Base-by-base conservation (phyloP, 257 asterid species). In the Solanum chiquidenum region DNA sequence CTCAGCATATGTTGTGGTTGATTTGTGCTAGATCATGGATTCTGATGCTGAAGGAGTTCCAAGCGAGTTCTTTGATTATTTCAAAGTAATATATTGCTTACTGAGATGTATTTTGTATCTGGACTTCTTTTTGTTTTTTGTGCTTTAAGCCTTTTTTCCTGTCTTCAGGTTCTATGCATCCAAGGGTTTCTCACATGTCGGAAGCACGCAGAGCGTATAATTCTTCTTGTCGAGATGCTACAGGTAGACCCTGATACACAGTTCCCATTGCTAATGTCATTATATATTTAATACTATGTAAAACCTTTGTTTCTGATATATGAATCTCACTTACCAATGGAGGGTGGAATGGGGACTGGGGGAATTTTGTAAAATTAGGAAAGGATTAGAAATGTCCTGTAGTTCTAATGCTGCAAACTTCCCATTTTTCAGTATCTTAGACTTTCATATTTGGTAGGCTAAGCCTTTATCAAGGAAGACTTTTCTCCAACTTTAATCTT, bases 41-140 rank as follows among this genome's bases (percentile, higher is more conserved):
- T 97, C 99, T 86, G 99, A 97, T 90, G 99, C 99, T 83, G 99
- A 97, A 90, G 99, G 99, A 86, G 94, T 96, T 89, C 99, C 99
- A 27, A 97, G 99, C 89, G 99, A 97, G 91, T 97, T 97, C 91
- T 97, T 96, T 64, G 99, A 97, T 92, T 96, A 97, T 91, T 97
- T 97, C 90, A 97, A 97, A 94, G 99, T 94, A 80, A 90, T 68
- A 34, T 83, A 11, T 21, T 86, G 38, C 69, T 38, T 18, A 34
- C 60, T 60, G 83, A 55, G 86, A 49, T 83, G 31, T 31, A 83
- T 2, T 83, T 69, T 14, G 64, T 62, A 82, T 23, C 27, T 69
- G 31, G 74, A 29, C 29, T 62, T 44, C 62, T 83, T 40, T 74
- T 38, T 46, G 27, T 86, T 14, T 68, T 73, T 69, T 31, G 23